These are phyloP conservation scores for Vinca minor DNA, from an alignment of 257 asterid genomes.

Conservation along the genomic window DNA sequence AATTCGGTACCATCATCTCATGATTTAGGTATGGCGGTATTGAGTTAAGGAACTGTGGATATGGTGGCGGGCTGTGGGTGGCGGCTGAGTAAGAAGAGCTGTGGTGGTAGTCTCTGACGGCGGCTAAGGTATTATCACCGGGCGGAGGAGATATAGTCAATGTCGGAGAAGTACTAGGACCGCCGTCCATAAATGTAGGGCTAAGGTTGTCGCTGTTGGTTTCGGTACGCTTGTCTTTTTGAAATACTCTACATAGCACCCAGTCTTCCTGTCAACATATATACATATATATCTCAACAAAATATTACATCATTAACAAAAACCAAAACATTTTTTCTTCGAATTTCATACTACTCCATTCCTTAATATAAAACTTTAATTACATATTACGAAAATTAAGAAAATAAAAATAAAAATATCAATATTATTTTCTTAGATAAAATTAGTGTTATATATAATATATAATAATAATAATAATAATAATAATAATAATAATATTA, in stretches of 20 bases:
- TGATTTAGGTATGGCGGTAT: conserved; percentile 4
- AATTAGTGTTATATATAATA: too few relatives aligned
- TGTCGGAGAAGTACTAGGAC: conserved; percentile 23
- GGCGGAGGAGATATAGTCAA: conserved; percentile 19
- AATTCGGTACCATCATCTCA: conserved; percentile 7
- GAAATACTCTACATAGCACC: conserved; percentile 71
- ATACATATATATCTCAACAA: too few relatives aligned
- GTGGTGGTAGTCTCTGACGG: conserved; percentile 18
- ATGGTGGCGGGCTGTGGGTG: conserved; percentile 23
- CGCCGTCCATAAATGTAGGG: too few relatives aligned
- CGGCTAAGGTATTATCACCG: conserved; percentile 5
- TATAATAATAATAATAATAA: too few relatives aligned
- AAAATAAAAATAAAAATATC: too few relatives aligned
- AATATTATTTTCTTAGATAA: too few relatives aligned
- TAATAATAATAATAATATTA: too few relatives aligned
- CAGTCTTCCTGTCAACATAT: conserved; percentile 73
- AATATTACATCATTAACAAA: not conserved
- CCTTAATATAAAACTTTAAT: too few relatives aligned
- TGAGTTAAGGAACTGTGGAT: conserved; percentile 23
- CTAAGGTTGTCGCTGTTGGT: conserved; percentile 18
- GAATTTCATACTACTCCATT: too few relatives aligned
- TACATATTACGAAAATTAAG: too few relatives aligned
- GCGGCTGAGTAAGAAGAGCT: conserved; percentile 18
- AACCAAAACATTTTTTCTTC: too few relatives aligned
- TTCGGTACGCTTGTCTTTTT: conserved; percentile 51